Evolutionary conservation across 306 rosid species (phyloP), one percentile per base, ranked within the genome.

Genomic region (Styphnolobium japonicum): DNA sequence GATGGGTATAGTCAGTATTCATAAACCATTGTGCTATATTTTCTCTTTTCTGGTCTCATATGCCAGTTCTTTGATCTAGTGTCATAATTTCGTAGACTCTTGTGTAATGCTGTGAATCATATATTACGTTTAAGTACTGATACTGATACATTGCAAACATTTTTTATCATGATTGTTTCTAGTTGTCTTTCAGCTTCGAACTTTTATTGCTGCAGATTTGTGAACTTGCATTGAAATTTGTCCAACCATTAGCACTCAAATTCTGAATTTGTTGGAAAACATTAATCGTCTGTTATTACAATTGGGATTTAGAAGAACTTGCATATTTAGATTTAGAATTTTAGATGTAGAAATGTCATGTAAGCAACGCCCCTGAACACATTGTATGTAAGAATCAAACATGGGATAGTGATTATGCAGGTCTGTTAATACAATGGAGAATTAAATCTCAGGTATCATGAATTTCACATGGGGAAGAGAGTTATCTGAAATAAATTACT

Each of bases 21-120:
- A 81, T 78, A 80, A 86, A 73, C 25, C 88, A 36, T 23, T 80
- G 83, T 86, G 81, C 78, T 84, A 75, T 76, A 76, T 73, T 83
- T 81, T 81, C 68, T 42, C 49, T 73, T 77, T 61, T 75, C 71
- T 67, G 82, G 85, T 21, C 31, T 63, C 43, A 9, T 15, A 57
- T 84, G 72, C 76, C 76, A 58, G 82, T 34, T 76, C 72, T 51
- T 60, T 83, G 77, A 42, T 49, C 12, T 79, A 73, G 68, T 67
- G 69, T 45, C 65, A 49, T 83, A 42, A 80, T 69, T 63, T 80
- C 61, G 72, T 75, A 84, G 80, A 53, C 65, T 79, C 71, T 57
- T 81, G 78, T 81, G 86, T 85, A 66, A 78, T 83, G 56, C 77
- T 74, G 73, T 67, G 78, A 82, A 78, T 74, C 68, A 43, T 81